Conservation (phyloP, 164 flowering plant genomes). For the Macadamia tetraphylla region DNA sequence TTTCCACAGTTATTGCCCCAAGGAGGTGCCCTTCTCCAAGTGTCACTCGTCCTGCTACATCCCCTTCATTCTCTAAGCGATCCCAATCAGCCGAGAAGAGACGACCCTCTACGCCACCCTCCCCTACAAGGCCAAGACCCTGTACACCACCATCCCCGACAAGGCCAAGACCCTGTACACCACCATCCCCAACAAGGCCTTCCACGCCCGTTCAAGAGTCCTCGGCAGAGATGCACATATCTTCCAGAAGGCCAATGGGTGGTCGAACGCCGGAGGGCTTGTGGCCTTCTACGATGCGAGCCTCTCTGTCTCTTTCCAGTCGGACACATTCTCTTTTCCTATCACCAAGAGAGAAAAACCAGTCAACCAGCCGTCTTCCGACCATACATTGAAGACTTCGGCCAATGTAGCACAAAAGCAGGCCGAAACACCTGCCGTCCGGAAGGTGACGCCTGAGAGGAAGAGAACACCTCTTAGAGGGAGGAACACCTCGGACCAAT, state of each 20-base stretch:
- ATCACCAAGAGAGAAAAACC: slow-evolving; percentile 70
- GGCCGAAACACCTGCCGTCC: slow-evolving; percentile 29
- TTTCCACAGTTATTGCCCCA: slow-evolving; percentile 31
- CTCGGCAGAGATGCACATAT: slow-evolving; percentile 30
- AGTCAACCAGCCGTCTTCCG: slow-evolving; percentile 31
- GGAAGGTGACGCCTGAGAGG: slow-evolving; percentile 71
- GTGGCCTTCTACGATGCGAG: slow-evolving; percentile 97
- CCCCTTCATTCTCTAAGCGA: slow-evolving; percentile 45
- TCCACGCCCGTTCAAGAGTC: slow-evolving; percentile 62
- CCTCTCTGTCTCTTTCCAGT: slow-evolving; percentile 80
- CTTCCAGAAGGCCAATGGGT: slow-evolving; percentile 35
- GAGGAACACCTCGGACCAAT: slow-evolving; percentile 57
- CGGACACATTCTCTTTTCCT: slow-evolving; percentile 71
- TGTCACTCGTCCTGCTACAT: slow-evolving; percentile 32
- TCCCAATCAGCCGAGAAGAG: slow-evolving; percentile 78
- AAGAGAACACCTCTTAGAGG: slow-evolving; percentile 83
- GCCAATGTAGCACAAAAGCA: slow-evolving; percentile 61
- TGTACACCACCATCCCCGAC: slow-evolving; percentile 43
- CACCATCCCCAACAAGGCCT: slow-evolving; percentile 55
- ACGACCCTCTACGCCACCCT: slow-evolving; percentile 71
- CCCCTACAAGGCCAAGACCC: slow-evolving; percentile 37
- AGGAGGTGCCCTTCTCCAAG: slow-evolving; percentile 69
- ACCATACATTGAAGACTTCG: slow-evolving; percentile 63
- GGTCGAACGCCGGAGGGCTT: slow-evolving; percentile 52
- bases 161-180: slow-evolving; percentile 60